A percentile compares a stretch with the other conserved stretches of the same genome.
These are phyloP conservation scores for Aspergillus sergii DNA, from an alignment of 2,329 filamentous ascomycete genomes.

Conservation along the genomic window DNA sequence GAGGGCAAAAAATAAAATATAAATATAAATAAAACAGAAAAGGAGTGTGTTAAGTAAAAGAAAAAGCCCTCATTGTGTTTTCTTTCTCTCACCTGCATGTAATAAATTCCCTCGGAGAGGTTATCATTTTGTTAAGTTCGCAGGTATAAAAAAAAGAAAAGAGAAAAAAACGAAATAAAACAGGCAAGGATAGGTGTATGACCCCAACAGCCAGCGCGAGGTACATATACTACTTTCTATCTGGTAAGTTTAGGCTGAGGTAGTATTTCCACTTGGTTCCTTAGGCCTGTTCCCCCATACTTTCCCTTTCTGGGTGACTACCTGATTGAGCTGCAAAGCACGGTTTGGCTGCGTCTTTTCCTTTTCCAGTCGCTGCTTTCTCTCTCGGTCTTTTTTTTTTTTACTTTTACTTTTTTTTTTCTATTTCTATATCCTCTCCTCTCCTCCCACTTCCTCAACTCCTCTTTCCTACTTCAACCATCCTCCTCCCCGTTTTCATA, in stretches of 20 bases:
- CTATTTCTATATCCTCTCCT: conserved; percentile 5
- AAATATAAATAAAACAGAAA: not conserved
- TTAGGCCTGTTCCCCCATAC: conserved; percentile 9
- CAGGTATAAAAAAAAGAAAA: not conserved
- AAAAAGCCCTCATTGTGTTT: not conserved
- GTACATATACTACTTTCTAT: not conserved
- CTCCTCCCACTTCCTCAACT: conserved; percentile 2
- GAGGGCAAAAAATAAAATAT: not conserved
- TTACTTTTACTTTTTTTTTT: conserved; percentile 8
- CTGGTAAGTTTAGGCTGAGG: not conserved
- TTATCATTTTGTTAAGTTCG: not conserved
- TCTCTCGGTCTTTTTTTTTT: conserved; percentile 11
- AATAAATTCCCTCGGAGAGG: not conserved
- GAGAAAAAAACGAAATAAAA: not conserved
- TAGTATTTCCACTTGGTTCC: conserved; percentile 3
- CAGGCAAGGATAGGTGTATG: not conserved
- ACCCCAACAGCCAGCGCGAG: not conserved
- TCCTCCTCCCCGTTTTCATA: conserved; percentile 4
- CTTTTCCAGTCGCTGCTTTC: not conserved
- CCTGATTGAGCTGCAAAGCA: conserved; percentile 9
- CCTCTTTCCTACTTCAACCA: not conserved
- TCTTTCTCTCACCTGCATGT: not conserved
- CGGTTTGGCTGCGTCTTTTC: conserved; percentile 8
- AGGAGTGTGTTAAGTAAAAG: not conserved
- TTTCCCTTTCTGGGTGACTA: conserved; percentile 16